A percentile compares a stretch with the other conserved stretches of the same genome.
phyloP scores from a whole-genome alignment of 345 rosid species.

The Lumnitzera littorea region DNA sequence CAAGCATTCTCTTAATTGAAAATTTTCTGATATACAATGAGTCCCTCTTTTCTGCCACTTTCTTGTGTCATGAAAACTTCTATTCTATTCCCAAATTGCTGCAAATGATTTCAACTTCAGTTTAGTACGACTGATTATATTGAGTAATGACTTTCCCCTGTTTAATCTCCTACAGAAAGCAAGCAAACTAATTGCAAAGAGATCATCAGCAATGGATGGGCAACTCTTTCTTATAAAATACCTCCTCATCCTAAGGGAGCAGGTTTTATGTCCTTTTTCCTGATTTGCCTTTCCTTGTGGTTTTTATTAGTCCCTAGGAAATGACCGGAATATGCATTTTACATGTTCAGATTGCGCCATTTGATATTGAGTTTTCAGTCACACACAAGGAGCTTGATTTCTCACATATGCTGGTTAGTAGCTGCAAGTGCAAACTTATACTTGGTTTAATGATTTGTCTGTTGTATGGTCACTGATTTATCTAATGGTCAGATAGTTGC shows the following conservation, averaged over 20 bases:
- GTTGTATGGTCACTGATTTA: background rate
- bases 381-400: constrained; percentile 98
- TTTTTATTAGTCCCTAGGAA: constrained; percentile 2
- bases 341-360: constrained; percentile 73
- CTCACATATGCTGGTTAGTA: constrained; percentile 94
- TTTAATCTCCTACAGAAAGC: constrained; percentile 57
- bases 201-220: constrained; percentile 79
- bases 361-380: constrained; percentile 92
- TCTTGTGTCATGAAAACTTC: background rate
- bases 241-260: constrained; percentile 88
- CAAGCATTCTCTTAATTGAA: background rate
- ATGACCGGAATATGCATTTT: constrained; percentile 8
- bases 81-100: background rate
- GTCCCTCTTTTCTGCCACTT: background rate
- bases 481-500: too few relatives aligned
- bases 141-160: too few relatives aligned
- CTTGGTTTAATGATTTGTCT: background rate
- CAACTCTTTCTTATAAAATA: constrained; percentile 95
- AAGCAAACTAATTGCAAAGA: constrained; percentile 73
- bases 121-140: too few relatives aligned
- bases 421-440: constrained; percentile 4
- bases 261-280: constrained; percentile 39
- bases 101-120: too few relatives aligned
- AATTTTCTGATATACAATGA: background rate
- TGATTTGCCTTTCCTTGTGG: constrained; percentile 10